Base-by-base conservation (phyloP, 2,329 filamentous ascomycete species). In the Aspergillus quadrilineatus region DNA sequence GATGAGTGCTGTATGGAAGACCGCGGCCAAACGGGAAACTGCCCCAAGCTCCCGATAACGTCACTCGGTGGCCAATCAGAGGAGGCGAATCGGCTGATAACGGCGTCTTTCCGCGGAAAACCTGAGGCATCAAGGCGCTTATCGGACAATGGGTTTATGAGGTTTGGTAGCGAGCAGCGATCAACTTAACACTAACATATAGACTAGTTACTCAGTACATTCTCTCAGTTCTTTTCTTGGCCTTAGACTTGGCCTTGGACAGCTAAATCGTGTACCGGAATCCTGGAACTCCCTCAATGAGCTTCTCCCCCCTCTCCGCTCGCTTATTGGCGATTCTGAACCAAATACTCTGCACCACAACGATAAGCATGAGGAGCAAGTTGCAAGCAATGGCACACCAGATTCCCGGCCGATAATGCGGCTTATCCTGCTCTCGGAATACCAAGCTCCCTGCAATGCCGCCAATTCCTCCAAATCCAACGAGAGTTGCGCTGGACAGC, bases 371-470 rank as follows among this genome's bases (percentile, higher is more conserved):
- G 10, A 73, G 66, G 28, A 73, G 49, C 14, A 73, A 36, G 51
- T 75, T 73, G 41, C 68, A 72, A 67, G 61, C 62, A 53, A 73
- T 70, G 10, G 67, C 65, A 26, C 69, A 66, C 60, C 61, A 70
- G 28, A 72, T 68, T 1, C 71, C 70, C 15, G 71, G 72, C 34
- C 67, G 61, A 55, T 75, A 75, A 3, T 46, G 51, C 1, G 72
- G 72, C 47, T 67, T 67, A 61, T 74, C 72, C 59, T 72, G 65
- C 6, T 56, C 50, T 9, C 86, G 80, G 75, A 93, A 94, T 9
- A 92, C 86, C 55, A 90, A 77, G 63, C 84, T 85, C n/a, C 89
- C 89, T 1, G 85, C 82, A 60, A 94, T 93, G 29, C 90, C 90
- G 32, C 90, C 90, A 29, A 94, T 79, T 3, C 89, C 89, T 6